Base-by-base conservation (phyloP, 345 rosid genomes). In the Noccaea bulbosa region DNA sequence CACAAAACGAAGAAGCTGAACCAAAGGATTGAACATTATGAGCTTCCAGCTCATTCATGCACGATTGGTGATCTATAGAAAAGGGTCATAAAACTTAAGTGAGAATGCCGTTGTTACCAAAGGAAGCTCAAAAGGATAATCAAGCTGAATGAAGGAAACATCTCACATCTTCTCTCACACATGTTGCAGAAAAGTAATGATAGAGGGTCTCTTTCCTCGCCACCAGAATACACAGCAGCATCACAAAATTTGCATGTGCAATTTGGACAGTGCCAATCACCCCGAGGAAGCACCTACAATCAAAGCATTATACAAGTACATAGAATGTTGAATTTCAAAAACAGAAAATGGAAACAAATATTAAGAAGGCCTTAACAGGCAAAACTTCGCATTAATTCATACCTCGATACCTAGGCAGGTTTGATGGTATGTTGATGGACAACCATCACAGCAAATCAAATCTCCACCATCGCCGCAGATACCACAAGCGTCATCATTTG, bases 381-480 rank as follows among this genome's bases (percentile, higher is more conserved):
- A 47, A 48, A 38, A 43, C 27, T 55, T 64, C 4, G 5, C 61
- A 32, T 43, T 17, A 20, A 41, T 55, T 47, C 77, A 65, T 82
- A 91, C 99, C 83, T 83, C 74, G 73, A 94, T 84, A 70, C 80
- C 84, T 39, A 92, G 76, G 90, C 98, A 94, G 79, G 77, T 82
- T 81, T 81, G 92, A 80, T 94, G 99, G 82, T 85, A 92, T 50
- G 99, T 92, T 65, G 99, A 94, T 57, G 99, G 97, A 63, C 99
- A 94, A 67, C 96, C 78, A 77, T 94, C 99, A 74, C 98, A 92
- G 75, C 99, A 94, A 44, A 94, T 88, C 76, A 94, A 80, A 80
- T 92, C 88, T 62, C 99, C 99, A 74, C 98, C 98, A 80, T 94
- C 99, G 65, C 96, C 99, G 80, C 99, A 94, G 40, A 89, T 84